Conservation (phyloP, 1,139 yeast genomes). For the Meyerozyma athensensis region DNA sequence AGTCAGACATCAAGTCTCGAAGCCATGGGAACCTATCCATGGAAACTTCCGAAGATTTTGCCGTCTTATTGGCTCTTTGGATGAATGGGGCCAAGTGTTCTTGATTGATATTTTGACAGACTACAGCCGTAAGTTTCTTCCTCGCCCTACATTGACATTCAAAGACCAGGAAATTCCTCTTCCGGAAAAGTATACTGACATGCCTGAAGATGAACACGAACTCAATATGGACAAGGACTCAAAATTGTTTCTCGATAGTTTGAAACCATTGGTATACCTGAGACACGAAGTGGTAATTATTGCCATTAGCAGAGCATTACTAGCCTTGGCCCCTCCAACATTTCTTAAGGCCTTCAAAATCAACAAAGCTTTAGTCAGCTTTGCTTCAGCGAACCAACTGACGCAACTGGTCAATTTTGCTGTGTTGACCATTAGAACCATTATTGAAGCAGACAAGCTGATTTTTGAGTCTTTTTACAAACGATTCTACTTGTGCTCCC, state of each 20-base stretch:
- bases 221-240: conserved; percentile 53
- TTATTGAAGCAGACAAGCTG: conserved; percentile 33
- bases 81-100: conserved; percentile 70
- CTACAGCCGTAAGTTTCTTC: conserved; percentile 59
- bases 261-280: conserved; percentile 42
- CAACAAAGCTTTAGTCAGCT: conserved; percentile 46
- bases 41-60: conserved; percentile 64
- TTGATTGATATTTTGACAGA: conserved; percentile 60
- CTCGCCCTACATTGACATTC: conserved; percentile 41
- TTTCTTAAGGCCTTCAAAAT: conserved; percentile 44
- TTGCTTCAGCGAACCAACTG: conserved; percentile 23
- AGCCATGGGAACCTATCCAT: conserved; percentile 64
- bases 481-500: conserved; percentile 56
- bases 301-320: conserved; percentile 53
- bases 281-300: conserved; percentile 59
- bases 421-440: conserved; percentile 37
- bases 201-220: conserved; percentile 31
- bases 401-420: conserved; percentile 31
- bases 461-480: conserved; percentile 45
- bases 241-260: conserved; percentile 44
- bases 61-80: conserved; percentile 49
- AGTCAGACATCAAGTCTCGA: conserved; percentile 28
- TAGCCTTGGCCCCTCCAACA: conserved; percentile 50
- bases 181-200: conserved; percentile 33
- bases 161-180: conserved; percentile 25